Base-by-base conservation (phyloP, 805 yeast genomes). In the Deakozyma indianensis region DNA sequence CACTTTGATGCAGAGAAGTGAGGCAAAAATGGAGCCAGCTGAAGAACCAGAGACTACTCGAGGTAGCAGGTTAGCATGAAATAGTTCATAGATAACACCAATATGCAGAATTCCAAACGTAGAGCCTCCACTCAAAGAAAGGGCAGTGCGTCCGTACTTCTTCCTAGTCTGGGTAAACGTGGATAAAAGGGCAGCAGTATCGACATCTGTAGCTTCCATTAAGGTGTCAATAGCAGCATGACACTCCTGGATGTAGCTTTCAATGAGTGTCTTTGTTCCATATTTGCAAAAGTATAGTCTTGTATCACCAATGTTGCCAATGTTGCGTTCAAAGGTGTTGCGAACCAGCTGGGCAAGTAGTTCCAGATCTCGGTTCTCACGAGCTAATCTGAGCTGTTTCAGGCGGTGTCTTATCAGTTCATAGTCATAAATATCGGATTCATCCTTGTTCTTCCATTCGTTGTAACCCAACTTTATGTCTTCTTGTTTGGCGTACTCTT, bases 91-190 rank as follows among this genome's bases (percentile, higher is more conserved):
- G 41, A 90, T 65, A 0, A 92, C 96, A 1, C 99, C 99, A 47
- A 87, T 83, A 53, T 90, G 97, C 50, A 88, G 78, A 43, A 90
- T 64, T 0, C 97, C 98, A 65, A 90, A 83, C 3, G 95, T 83
- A 1, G 95, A 87, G 1, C 99, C 99, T 1, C 99, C 99, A 42
- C 94, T 81, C 45, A 92, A 70, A n/a, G 94, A 86, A 23, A 92
- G 66, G 0, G 97, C 98, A 0, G 97, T 88, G 46, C 96, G 71
- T 0, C 99, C 99, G 44, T 84, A 84, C 55, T 88, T 86, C 60
- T 83, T 83, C 48, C 96, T 70, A 0, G 96, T 84, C 58, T 90
- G 95, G 35, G 83, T 75, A 27, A 90, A 66, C 73, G 84, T 83
- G 1, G 83, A 83, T 46, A 90, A 65, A 15, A 84, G 68, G 54